Conservation (phyloP, 257 asterid genomes). For the Ocimum tenuiflorum region DNA sequence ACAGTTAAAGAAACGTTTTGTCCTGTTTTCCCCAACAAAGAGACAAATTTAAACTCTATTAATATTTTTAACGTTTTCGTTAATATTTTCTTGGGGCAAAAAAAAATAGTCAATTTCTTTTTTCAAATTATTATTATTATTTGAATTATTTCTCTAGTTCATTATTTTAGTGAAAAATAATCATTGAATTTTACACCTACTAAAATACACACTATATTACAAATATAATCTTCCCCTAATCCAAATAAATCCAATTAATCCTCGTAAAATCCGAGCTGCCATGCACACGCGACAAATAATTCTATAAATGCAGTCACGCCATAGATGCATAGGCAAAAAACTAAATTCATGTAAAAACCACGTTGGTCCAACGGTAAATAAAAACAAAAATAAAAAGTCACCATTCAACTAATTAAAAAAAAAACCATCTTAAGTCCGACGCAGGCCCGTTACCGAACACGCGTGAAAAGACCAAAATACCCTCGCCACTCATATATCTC, state of each 20-base stretch:
- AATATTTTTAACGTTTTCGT: neutral
- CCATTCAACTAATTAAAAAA: neutral
- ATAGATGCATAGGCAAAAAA: neutral
- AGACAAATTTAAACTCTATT: neutral
- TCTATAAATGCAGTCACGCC: neutral
- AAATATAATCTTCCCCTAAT: no score
- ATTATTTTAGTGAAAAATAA: neutral
- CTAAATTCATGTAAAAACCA: neutral
- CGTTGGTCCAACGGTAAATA: neutral
- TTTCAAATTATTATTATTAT: neutral
- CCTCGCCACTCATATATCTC: neutral
- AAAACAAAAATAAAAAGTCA: neutral
- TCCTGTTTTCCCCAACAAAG: neutral
- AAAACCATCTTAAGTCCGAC: neutral
- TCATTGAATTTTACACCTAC: neutral
- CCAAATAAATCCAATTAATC: no score
- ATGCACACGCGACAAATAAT: neutral
- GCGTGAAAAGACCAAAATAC: slow-evolving; percentile 14
- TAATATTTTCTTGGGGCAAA: neutral
- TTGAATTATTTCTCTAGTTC: neutral
- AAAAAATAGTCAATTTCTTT: neutral
- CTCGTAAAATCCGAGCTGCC: neutral
- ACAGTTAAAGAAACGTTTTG: slow-evolving; percentile 1
- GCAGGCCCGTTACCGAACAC: neutral
- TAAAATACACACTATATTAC: no score